phyloP scores from a whole-genome alignment of 257 asterid species.

The Leptodermis oblonga region DNA sequence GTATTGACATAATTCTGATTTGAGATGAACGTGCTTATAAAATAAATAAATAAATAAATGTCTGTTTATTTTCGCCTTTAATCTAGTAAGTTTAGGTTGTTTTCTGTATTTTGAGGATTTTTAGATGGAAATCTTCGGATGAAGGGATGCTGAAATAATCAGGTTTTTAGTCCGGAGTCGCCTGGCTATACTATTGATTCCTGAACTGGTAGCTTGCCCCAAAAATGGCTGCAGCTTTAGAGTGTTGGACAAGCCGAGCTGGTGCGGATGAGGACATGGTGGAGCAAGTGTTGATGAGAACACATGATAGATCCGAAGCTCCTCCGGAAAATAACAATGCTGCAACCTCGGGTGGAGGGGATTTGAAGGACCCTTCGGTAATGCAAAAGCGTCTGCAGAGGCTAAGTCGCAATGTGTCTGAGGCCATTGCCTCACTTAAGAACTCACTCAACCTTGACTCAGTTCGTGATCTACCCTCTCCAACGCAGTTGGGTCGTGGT shows the following conservation, averaged over 20 bases:
- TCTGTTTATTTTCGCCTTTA: neutral
- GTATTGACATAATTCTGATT: neutral
- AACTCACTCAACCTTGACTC: slow-evolving; percentile 76
- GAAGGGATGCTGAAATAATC: slow-evolving; percentile 3
- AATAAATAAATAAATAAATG: too few species aligned
- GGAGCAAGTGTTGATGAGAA: slow-evolving; percentile 88
- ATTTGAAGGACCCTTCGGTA: slow-evolving; percentile 59
- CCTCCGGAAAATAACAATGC: slow-evolving; percentile 37
- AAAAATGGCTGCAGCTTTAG: slow-evolving; percentile 88
- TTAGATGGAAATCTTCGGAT: neutral
- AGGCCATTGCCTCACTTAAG: slow-evolving; percentile 85
- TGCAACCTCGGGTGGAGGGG: slow-evolving; percentile 28
- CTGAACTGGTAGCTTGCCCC: slow-evolving; percentile 6
- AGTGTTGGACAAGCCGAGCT: slow-evolving; percentile 93
- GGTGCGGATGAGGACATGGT: slow-evolving; percentile 89
- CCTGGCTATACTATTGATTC: neutral
- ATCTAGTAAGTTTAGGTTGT: neutral
- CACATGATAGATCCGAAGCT: slow-evolving; percentile 78
- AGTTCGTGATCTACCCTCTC: slow-evolving; percentile 47
- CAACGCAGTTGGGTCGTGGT: slow-evolving; percentile 33
- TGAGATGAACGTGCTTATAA: neutral
- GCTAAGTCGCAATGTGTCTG: slow-evolving; percentile 84
- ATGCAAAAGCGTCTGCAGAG: slow-evolving; percentile 78
- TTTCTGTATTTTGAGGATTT: neutral
- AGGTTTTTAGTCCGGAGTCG: slow-evolving; percentile 2